Evolutionary conservation across 1,284 basidiomycete species (phyloP).

Genomic region (Trametes versicolor): DNA sequence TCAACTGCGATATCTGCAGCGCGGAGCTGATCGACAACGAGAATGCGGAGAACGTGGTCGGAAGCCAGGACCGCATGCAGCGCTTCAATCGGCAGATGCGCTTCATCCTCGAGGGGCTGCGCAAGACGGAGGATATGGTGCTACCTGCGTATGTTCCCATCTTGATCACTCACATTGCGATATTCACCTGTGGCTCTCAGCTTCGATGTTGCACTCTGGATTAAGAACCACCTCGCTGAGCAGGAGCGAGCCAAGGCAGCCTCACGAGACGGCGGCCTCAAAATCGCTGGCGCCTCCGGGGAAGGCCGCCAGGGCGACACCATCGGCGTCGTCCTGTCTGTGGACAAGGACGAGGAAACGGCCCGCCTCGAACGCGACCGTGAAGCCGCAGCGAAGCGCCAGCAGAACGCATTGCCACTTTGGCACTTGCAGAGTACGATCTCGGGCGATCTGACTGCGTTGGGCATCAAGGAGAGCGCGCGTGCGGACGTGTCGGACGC

Average conservation of each 20-base stretch:
- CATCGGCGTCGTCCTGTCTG: conserved; percentile 82
- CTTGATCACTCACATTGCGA: conserved; percentile 10
- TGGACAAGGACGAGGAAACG: conserved; percentile 83
- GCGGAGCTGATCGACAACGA: conserved; percentile 93
- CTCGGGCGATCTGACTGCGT: conserved; percentile 88
- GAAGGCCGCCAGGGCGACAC: conserved; percentile 72
- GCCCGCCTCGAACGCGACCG: conserved; percentile 72
- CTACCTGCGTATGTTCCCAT: conserved; percentile 67
- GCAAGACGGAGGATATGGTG: conserved; percentile 89
- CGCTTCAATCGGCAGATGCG: conserved; percentile 93
- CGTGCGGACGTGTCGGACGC: conserved; percentile 50
- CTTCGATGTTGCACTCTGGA: conserved; percentile 85
- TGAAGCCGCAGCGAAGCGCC: conserved; percentile 79
- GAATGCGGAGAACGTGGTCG: conserved; percentile 83
- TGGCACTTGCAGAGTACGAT: conserved; percentile 98
- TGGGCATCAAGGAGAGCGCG: conserved; percentile 78
- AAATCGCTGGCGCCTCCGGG: conserved; percentile 75
- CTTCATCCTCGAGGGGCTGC: conserved; percentile 87
- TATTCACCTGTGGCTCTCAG: conserved; percentile 48
- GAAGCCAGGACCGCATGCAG: conserved; percentile 94
- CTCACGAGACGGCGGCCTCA: conserved; percentile 63
- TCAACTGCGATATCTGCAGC: conserved; percentile 83
- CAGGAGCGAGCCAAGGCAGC: conserved; percentile 59
- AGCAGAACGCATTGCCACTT: conserved; percentile 90
- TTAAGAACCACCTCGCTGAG: conserved; percentile 72